These are phyloP conservation scores for Populus tremula DNA, from an alignment of 345 rosid species.

Conservation along the genomic window DNA sequence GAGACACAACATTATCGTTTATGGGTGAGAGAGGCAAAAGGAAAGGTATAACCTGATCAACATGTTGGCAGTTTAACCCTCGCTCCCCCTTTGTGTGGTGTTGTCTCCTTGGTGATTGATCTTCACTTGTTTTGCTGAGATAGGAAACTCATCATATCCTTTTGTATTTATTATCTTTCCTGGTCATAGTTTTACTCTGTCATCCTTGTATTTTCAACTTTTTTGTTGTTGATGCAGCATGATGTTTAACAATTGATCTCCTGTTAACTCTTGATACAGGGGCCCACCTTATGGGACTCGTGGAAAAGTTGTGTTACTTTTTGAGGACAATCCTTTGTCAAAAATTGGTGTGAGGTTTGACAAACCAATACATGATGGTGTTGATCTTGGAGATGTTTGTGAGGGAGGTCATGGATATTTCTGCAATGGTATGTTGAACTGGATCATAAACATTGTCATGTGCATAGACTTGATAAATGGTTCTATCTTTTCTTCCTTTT, in stretches of 20 bases:
- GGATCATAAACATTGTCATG: constrained; percentile 3
- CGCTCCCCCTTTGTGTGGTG: not conserved
- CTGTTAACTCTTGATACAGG: constrained; percentile 33
- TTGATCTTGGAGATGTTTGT: constrained; percentile 73
- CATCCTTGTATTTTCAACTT: not conserved
- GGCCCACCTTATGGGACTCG: constrained; percentile 62
- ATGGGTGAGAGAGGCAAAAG: not conserved
- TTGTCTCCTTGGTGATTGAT: not conserved
- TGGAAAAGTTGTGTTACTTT: constrained; percentile 64
- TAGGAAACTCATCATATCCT: not conserved
- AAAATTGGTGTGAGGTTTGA: constrained; percentile 90
- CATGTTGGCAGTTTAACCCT: not conserved
- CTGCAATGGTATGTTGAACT: constrained; percentile 60
- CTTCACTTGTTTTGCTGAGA: not conserved
- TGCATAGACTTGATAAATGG: not conserved
- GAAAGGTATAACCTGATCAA: not conserved
- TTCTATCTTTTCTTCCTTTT: constrained; percentile 10
- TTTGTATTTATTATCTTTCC: not conserved
- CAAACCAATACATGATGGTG: constrained; percentile 71
- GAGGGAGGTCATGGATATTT: constrained; percentile 74
- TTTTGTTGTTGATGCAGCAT: not conserved
- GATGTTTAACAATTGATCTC: not conserved
- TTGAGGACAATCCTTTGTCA: constrained; percentile 67
- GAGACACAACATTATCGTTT: not conserved
- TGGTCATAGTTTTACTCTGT: not conserved